Percentiles rank a stretch among this genome's conserved stretches.
Evolutionary conservation across 345 rosid genomes (phyloP).

Genomic region (Laguncularia racemosa): DNA sequence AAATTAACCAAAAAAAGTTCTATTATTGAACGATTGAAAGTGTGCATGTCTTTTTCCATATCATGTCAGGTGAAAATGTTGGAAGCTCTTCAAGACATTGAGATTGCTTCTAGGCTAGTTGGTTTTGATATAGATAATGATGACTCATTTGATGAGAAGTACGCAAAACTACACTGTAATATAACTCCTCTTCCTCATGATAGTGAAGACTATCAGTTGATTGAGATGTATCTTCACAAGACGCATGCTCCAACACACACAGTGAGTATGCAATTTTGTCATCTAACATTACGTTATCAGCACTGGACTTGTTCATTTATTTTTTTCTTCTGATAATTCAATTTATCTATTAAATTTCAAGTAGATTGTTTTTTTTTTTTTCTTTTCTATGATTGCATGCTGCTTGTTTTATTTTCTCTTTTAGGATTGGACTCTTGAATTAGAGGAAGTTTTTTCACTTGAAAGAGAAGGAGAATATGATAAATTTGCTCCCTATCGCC

Average conservation of each 20-base stretch:
- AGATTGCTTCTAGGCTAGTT: constrained; percentile 93
- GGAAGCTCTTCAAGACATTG: constrained; percentile 94
- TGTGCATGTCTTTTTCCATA: constrained; percentile 14
- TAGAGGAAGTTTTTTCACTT: constrained; percentile 85
- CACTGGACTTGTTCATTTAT: not conserved
- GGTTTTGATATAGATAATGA: constrained; percentile 79
- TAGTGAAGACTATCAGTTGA: constrained; percentile 64
- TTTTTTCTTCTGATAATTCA: not conserved
- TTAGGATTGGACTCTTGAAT: constrained; percentile 87
- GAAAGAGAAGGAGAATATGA: constrained; percentile 88
- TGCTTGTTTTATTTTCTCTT: constrained; percentile 10
- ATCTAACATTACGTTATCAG: not conserved
- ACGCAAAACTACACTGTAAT: constrained; percentile 58
- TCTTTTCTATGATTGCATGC: not conserved
- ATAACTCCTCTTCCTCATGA: constrained; percentile 77
- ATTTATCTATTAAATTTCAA: not conserved
- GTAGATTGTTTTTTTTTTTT: not conserved
- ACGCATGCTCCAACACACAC: constrained; percentile 96
- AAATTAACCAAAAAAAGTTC: too few species aligned
- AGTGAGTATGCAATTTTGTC: constrained; percentile 27
- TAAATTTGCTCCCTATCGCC: constrained; percentile 64
- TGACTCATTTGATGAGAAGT: constrained; percentile 81
- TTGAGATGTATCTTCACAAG: constrained; percentile 66
- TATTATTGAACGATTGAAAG: not conserved
- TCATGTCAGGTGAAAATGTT: constrained; percentile 82